Evolutionary conservation across 2,329 filamentous ascomycete species (phyloP).

Genomic region (Diaporthe ilicicola): DNA sequence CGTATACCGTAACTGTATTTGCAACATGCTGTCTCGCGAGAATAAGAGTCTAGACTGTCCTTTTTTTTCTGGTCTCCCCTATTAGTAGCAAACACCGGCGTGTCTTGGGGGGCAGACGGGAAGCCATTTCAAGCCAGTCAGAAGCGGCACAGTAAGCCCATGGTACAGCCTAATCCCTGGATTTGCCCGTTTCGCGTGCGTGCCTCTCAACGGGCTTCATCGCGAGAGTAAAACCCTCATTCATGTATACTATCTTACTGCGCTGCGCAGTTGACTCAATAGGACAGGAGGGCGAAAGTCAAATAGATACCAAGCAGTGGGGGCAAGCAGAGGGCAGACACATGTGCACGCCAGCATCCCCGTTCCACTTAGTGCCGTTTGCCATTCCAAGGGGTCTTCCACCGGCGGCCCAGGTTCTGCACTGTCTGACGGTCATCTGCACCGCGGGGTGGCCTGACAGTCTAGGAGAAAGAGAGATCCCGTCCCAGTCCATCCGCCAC

Average conservation of each 20-base stretch:
- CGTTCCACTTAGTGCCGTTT: conserved; percentile 18
- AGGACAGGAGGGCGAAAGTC: neutral
- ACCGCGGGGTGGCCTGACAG: conserved; percentile 19
- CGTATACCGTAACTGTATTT: neutral
- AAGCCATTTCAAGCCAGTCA: neutral
- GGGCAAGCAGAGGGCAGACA: neutral
- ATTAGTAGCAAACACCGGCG: conserved; percentile 20
- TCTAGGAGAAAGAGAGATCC: conserved; percentile 17
- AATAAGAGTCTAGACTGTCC: neutral
- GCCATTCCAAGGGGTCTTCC: conserved; percentile 6
- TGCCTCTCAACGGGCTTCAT: neutral
- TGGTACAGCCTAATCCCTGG: conserved; percentile 15
- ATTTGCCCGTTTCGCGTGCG: neutral
- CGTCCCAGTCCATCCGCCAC: neutral
- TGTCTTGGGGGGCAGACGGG: neutral
- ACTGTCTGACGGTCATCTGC: conserved; percentile 11
- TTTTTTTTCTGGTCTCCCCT: neutral
- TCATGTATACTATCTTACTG: neutral
- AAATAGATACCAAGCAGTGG: neutral
- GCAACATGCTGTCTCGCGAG: conserved; percentile 10
- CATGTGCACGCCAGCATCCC: neutral
- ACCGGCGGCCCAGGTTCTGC: neutral
- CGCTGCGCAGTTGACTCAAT: neutral
- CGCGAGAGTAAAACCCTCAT: neutral
- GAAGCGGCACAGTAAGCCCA: conserved; percentile 13